A percentile compares a stretch with the other conserved stretches of the same genome.
phyloP scores from a whole-genome alignment of 2,329 filamentous ascomycete species.

The Diaporthe humulicola region DNA sequence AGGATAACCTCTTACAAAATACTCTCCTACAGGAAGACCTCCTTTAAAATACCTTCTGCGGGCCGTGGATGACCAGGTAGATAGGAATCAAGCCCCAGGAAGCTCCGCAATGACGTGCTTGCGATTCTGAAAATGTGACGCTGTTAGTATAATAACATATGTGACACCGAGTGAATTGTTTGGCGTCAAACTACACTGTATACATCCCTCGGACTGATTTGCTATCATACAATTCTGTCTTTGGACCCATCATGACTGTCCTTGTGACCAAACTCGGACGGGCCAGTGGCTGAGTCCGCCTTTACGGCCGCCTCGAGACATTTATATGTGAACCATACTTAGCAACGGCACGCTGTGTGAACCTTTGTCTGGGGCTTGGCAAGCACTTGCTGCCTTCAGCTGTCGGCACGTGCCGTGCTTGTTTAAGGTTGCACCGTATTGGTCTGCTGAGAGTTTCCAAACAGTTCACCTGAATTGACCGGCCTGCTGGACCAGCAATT shows the following conservation, averaged over 20 bases:
- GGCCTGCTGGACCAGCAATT: background rate
- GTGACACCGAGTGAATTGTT: background rate
- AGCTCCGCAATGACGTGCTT: too few relatives aligned
- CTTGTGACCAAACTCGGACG: constrained; percentile 8
- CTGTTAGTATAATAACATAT: too few relatives aligned
- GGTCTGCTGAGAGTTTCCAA: constrained; percentile 5
- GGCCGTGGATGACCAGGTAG: too few relatives aligned
- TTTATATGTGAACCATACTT: background rate
- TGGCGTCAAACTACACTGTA: background rate
- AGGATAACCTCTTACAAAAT: too few relatives aligned
- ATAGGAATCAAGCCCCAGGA: too few relatives aligned
- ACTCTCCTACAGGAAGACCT: too few relatives aligned
- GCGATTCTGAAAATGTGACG: too few relatives aligned
- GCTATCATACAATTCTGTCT: background rate
- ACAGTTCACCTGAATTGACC: background rate
- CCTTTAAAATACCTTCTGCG: too few relatives aligned
- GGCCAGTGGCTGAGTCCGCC: background rate
- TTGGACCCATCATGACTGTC: background rate
- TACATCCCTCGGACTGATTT: background rate
- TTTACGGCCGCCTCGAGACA: background rate
- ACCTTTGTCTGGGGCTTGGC: background rate
- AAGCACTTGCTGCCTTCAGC: constrained; percentile 7
- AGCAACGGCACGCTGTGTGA: background rate
- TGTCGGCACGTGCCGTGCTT: background rate
- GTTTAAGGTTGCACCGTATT: constrained; percentile 1